phyloP scores from a whole-genome alignment of 202 grass and related monocot species.

The Saccharum hybrid region DNA sequence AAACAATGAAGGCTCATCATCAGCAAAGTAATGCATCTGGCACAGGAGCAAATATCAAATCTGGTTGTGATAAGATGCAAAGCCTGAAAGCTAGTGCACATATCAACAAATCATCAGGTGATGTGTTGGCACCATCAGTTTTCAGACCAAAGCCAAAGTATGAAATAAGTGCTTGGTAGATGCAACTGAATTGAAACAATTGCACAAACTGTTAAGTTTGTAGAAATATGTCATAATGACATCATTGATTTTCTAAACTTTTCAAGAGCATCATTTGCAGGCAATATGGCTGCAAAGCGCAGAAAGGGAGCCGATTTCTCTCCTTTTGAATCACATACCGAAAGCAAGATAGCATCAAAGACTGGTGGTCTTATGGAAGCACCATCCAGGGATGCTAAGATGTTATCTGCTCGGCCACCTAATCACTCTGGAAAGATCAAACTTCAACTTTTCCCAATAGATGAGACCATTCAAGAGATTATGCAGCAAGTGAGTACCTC shows the following conservation, averaged over 20 bases:
- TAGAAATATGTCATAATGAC: conserved; percentile 7
- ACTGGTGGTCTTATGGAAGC: conserved; percentile 21
- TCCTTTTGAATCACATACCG: conserved; percentile 29
- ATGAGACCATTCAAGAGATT: conserved; percentile 60
- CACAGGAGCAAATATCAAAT: conserved; percentile 46
- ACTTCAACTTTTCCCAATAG: conserved; percentile 91
- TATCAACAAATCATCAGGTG: conserved; percentile 71
- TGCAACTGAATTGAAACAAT: conserved; percentile 3
- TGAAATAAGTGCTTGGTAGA: conserved; percentile 12
- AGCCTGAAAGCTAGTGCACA: conserved; percentile 59
- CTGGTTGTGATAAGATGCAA: conserved; percentile 53
- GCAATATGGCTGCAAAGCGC: conserved; percentile 47
- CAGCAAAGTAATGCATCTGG: conserved; percentile 45
- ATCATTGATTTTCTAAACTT: conserved; percentile 5
- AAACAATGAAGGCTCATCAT: conserved; percentile 63
- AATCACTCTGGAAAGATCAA: conserved; percentile 69
- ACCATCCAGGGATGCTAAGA: conserved; percentile 37
- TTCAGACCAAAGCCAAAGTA: neutral
- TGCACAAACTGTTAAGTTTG: neutral
- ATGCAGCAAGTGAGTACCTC: conserved; percentile 71
- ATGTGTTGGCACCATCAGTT: conserved; percentile 40
- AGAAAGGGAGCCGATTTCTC: conserved; percentile 36
- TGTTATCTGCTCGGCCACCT: conserved; percentile 42
- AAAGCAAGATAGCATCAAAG: conserved; percentile 31
- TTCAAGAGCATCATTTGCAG: conserved; percentile 54